Conservation (phyloP, 202 grass and related monocot genomes). For the Miscanthus sacchariflorus region DNA sequence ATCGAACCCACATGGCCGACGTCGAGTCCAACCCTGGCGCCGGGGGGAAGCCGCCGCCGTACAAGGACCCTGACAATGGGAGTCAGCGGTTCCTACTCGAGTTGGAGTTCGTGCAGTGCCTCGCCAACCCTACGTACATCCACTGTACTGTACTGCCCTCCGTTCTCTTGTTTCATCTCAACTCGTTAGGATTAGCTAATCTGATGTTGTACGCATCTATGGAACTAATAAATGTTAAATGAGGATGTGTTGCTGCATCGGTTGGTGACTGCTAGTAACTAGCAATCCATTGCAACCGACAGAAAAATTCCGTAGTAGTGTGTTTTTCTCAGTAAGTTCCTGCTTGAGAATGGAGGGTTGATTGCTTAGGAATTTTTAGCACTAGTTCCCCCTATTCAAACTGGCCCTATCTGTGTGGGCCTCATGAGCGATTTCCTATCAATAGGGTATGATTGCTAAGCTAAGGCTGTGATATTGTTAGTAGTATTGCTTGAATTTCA, state of each 20-base stretch:
- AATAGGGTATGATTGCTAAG: neutral
- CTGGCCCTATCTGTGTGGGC: neutral
- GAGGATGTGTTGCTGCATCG: neutral
- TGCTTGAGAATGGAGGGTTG: neutral
- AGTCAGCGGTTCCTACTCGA: constrained; percentile 83
- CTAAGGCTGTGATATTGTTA: neutral
- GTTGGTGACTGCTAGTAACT: neutral
- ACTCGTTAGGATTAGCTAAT: constrained; percentile 21
- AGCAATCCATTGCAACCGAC: neutral
- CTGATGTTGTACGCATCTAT: neutral
- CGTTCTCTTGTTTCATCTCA: neutral
- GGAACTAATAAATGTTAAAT: neutral
- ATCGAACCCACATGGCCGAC: neutral
- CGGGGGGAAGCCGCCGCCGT: constrained; percentile 54
- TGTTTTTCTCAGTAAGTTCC: neutral
- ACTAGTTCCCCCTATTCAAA: neutral
- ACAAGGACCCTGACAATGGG: constrained; percentile 79
- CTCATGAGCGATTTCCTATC: neutral
- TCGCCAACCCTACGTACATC: constrained; percentile 97
- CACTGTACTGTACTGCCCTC: constrained; percentile 71
- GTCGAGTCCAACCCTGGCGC: constrained; percentile 13
- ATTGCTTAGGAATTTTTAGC: neutral
- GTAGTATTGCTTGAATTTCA: neutral
- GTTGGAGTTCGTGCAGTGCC: constrained; percentile 93
- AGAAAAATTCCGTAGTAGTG: neutral